Percentiles rank a stretch among this genome's conserved stretches.
Evolutionary conservation across 1,284 basidiomycete species (phyloP).

Genomic region (Phellinidium pouzarii): DNA sequence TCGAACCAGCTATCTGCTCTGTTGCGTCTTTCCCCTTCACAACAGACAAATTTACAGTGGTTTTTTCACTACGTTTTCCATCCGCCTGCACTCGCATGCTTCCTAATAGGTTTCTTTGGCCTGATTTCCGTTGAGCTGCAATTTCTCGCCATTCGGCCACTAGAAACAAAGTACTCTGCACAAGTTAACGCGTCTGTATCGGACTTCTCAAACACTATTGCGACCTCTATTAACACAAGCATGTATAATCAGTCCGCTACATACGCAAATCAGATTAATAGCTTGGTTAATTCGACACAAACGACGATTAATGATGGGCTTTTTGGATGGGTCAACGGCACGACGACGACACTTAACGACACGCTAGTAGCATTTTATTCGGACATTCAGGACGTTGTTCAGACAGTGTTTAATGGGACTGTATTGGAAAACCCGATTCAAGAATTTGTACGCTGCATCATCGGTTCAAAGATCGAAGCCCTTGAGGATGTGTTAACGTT

Average conservation of each 20-base stretch:
- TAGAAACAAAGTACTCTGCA: constrained; percentile 57
- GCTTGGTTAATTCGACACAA: constrained; percentile 62
- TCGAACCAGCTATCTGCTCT: constrained; percentile 44
- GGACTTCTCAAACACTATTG: constrained; percentile 66
- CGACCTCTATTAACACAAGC: constrained; percentile 69
- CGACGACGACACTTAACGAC: constrained; percentile 80
- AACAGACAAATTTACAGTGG: constrained; percentile 67
- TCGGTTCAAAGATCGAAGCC: constrained; percentile 83
- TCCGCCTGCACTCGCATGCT: constrained; percentile 80
- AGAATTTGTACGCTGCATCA: constrained; percentile 83
- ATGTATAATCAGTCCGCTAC: constrained; percentile 73
- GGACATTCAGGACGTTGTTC: constrained; percentile 66
- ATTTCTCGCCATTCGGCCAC: constrained; percentile 64
- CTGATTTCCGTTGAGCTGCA: constrained; percentile 87
- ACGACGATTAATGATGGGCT: constrained; percentile 76
- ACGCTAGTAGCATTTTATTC: constrained; percentile 71
- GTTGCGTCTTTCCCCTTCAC: constrained; percentile 48
- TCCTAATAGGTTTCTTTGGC: constrained; percentile 87
- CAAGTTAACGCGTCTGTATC: constrained; percentile 54
- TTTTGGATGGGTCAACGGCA: constrained; percentile 93
- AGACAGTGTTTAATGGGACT: constrained; percentile 73
- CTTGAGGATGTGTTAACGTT: constrained; percentile 88
- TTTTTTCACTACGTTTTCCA: constrained; percentile 88
- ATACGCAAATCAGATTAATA: constrained; percentile 76
- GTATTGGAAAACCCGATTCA: constrained; percentile 77